Evolutionary conservation across 257 asterid genomes (phyloP).

Genomic region (Dorcoceras hygrometricum): DNA sequence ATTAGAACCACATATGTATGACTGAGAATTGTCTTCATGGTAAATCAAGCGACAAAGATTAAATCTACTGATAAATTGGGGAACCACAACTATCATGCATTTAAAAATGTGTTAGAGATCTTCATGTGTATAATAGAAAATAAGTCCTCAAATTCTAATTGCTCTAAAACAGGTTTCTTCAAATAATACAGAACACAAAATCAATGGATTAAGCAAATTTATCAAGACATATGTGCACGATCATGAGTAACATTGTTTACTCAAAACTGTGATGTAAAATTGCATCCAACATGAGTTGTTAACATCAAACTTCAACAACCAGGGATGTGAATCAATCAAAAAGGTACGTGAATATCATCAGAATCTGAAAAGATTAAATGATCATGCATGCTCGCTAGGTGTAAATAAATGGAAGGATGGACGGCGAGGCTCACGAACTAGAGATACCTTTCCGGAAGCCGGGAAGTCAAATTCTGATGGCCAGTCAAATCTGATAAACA

Average conservation of each 20-base stretch:
- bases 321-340: neutral
- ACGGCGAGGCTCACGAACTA: constrained; percentile 14
- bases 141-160: constrained; percentile 11
- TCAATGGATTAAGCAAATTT: constrained; percentile 1
- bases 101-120: neutral
- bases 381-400: constrained; percentile 14
- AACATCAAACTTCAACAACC: neutral
- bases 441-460: constrained; percentile 91
- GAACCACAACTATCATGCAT: constrained; percentile 12
- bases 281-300: neutral
- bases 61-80: neutral
- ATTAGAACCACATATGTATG: constrained; percentile 24
- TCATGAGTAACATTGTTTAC: neutral
- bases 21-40: neutral
- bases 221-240: neutral
- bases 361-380: constrained; percentile 7
- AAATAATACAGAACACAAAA: neutral
- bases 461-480: constrained; percentile 70
- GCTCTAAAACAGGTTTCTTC: constrained; percentile 3
- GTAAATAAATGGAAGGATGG: constrained; percentile 10
- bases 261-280: neutral
- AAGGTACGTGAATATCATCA: neutral
- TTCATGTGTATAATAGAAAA: constrained; percentile 5
- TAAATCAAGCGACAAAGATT: constrained; percentile 11
- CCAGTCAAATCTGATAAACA: constrained; percentile 55